These are phyloP conservation scores for Carpinus fangiana DNA, from an alignment of 306 rosid species.

Conservation along the genomic window DNA sequence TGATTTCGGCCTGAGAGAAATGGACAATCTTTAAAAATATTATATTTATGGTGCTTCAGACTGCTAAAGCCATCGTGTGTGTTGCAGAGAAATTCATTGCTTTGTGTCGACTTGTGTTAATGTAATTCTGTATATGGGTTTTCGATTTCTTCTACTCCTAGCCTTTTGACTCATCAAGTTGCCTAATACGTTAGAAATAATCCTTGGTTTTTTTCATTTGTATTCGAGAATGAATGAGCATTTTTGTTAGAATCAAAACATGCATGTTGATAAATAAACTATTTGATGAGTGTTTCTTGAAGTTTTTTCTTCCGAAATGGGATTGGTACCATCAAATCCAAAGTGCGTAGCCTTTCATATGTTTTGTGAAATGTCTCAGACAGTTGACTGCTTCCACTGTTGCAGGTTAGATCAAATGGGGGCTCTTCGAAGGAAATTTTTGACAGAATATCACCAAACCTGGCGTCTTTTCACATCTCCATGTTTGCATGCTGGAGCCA, in stretches of 20 bases:
- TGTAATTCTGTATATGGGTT: neutral
- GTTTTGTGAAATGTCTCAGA: neutral
- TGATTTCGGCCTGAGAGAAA: neutral
- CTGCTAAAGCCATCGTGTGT: neutral
- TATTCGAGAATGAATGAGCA: slow-evolving; percentile 7
- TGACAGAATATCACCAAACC: slow-evolving; percentile 54
- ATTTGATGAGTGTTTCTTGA: neutral
- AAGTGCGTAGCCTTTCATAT: neutral
- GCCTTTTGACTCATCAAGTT: neutral
- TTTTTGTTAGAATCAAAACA: neutral
- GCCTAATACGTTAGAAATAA: no score
- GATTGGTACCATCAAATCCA: neutral
- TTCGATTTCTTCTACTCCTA: neutral
- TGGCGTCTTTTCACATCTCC: slow-evolving; percentile 94
- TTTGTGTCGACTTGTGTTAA: neutral
- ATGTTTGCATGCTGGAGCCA: slow-evolving; percentile 71
- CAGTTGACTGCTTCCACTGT: slow-evolving; percentile 11
- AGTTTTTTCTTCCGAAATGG: neutral
- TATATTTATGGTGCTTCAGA: neutral
- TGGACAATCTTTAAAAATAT: neutral
- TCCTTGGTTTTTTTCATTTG: neutral
- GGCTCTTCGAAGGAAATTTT: slow-evolving; percentile 53
- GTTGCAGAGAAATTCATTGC: neutral
- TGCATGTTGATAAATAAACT: neutral
- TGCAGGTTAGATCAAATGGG: slow-evolving; percentile 89